Evolutionary conservation across 495 filamentous ascomycete genomes (phyloP).

Genomic region (Filosporella fistucella): DNA sequence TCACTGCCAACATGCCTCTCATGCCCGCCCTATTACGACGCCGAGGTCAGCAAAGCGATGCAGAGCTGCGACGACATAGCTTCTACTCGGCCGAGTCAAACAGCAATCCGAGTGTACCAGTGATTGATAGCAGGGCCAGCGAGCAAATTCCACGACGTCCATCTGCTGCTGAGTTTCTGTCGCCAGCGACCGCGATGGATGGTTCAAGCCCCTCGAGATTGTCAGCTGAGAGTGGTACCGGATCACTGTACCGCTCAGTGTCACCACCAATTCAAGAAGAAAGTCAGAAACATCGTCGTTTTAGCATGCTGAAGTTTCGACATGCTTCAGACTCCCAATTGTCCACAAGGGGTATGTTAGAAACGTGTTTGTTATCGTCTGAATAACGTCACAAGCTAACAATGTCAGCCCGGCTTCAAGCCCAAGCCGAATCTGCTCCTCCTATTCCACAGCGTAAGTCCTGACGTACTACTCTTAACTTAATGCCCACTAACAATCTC

Average conservation of each 20-base stretch:
- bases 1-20: conserved; percentile 18
- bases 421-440: conserved; percentile 51
- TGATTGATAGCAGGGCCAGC: conserved; percentile 29
- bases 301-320: conserved; percentile 85
- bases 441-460: conserved; percentile 68
- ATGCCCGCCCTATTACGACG: conserved; percentile 21
- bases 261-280: conserved; percentile 37
- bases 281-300: conserved; percentile 58
- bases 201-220: background rate
- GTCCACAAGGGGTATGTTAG: conserved; percentile 46
- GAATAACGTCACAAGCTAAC: background rate
- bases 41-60: conserved; percentile 16
- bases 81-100: conserved; percentile 13
- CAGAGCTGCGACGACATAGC: conserved; percentile 21
- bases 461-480: conserved; percentile 4
- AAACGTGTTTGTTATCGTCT: too few relatives aligned
- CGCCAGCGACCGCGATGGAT: conserved; percentile 10
- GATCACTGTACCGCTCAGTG: conserved; percentile 9
- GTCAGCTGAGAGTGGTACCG: conserved; percentile 16
- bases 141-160: conserved; percentile 35
- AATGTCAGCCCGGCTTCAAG: conserved; percentile 60
- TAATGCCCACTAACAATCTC: background rate
- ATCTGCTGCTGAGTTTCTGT: conserved; percentile 21
- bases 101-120: conserved; percentile 9
- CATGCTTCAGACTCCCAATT: conserved; percentile 94